These are phyloP conservation scores for Rhododendron molle DNA, from an alignment of 148 eudicot genomes.

Conservation along the genomic window DNA sequence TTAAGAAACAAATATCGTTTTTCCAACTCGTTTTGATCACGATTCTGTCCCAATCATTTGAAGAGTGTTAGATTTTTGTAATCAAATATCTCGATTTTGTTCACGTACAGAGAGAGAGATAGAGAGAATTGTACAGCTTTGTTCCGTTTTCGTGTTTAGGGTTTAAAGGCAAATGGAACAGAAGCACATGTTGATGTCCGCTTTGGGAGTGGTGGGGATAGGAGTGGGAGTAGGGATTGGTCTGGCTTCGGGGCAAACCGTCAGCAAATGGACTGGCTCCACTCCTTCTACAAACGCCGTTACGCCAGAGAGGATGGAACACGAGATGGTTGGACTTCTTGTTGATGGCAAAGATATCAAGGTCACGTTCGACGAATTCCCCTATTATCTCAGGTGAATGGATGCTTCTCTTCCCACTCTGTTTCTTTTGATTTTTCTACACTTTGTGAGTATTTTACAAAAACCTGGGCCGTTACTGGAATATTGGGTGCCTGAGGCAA, in stretches of 20 bases:
- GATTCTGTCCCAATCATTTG: not conserved
- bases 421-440: not conserved
- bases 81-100: not conserved
- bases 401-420: not conserved
- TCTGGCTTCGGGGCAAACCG: slow-evolving; percentile 70
- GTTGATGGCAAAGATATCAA: slow-evolving; percentile 61
- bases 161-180: slow-evolving; percentile 50
- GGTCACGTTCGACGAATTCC: slow-evolving; percentile 87
- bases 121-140: no score
- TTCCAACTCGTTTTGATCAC: not conserved
- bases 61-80: not conserved
- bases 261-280: slow-evolving; percentile 53
- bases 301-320: slow-evolving; percentile 63
- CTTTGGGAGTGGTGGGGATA: slow-evolving; percentile 83
- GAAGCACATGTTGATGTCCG: slow-evolving; percentile 66
- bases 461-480: no score
- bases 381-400: slow-evolving; percentile 76
- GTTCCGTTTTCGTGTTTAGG: not conserved
- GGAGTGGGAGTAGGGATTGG: slow-evolving; percentile 94
- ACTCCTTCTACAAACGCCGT: slow-evolving; percentile 23
- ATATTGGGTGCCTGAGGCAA: no score
- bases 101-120: not conserved
- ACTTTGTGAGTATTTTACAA: no score
- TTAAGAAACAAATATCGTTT: not conserved
- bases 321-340: slow-evolving; percentile 56